Base-by-base conservation (phyloP, 805 yeast species). In the Candida insectalens region DNA sequence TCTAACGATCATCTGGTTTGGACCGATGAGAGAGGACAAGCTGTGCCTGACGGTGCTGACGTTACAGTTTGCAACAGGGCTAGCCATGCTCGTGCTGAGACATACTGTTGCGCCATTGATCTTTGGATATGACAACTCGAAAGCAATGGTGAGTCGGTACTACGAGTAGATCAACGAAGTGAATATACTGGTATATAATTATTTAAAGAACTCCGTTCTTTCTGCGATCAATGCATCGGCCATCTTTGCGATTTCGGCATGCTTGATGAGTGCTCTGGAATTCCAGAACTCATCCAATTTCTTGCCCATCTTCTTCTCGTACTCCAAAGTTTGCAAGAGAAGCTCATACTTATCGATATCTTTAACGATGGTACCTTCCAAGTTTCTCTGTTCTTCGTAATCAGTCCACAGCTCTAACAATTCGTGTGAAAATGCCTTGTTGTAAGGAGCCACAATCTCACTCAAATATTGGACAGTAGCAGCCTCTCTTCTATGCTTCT, bases 341-440 rank as follows among this genome's bases (percentile, higher is more conserved):
- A 87, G 72, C 59, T 87, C 96, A 51, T 73, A 82, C 64, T 89
- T 89, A 58, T 89, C 97, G 40, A 92, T 75, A 57, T 89, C 96
- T 60, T 89, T 89, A 42, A 89, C 96, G 45, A 84, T 83, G 35
- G 77, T 67, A 9, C 96, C 95, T 56, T 89, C 97, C 18, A 73
- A 54, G 28, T 79, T 73, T 44, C 84, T 67, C 45, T 83, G 80
- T 49, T 80, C 76, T 61, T 89, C 98, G 59, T 89, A 89, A 53
- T 85, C 95, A 36, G 77, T 59, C 95, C 96, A 89, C 40, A 77
- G 68, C 26, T 76, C 77, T 38, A 67, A 53, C 34, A 89, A 65
- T 44, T 82, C 87, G 22, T 59, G 44, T 9, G 92, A 77, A 25
- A 80, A 83, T 13, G 41, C 45, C 7, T 59, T 57, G 51, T 82